Base-by-base conservation (phyloP, 1,284 basidiomycete species). In the Cryptococcus maquisensis region DNA sequence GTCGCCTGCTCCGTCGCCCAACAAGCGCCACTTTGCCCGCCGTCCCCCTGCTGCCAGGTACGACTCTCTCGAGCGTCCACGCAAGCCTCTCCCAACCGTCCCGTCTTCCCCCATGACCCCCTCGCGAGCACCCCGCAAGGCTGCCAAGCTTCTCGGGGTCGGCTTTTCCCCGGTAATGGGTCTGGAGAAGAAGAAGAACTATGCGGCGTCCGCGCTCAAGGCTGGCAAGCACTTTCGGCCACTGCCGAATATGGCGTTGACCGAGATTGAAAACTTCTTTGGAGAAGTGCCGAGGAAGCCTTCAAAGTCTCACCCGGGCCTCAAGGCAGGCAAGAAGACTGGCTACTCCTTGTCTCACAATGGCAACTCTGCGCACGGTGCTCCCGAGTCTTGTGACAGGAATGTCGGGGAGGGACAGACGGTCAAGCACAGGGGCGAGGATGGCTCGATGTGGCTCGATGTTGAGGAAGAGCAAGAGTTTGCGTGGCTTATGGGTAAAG, bases 401-500 rank as follows among this genome's bases (percentile, higher is more conserved):
- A 60, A 61, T n/a, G 51, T 69, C 21, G 65, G 62, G 1, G 13
- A 47, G 16, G 63, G 64, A 3, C 36, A 48, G 23, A 55, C 58
- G 9, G 63, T 63, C 4, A 40, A 48, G 39, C 54, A 71, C 48
- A 21, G 60, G 37, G 56, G 48, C 2, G 59, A 60, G 21, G 63
- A 71, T 38, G 69, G 69, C 15, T 61, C 49, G 9, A 61, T 67
- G 53, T 73, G 71, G 71, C 32, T 69, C 16, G 71, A 71, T 46
- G 61, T 66, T 15, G 69, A 71, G 51, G 71, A 73, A 55, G 71
- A 73, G 51, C 62, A 66, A 36, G 68, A 70, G 46, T 70, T 70
- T 46, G 68, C 68, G 5, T 68, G 66, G 68, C 51, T 70, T 18
- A 64, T 70, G 67, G 55, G 56, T 20, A 66, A 69, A 13, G 46